Percentiles rank a stretch among this genome's conserved stretches.
These are phyloP conservation scores for Russula emetica DNA, from an alignment of 768 basidiomycete species.

Conservation along the genomic window DNA sequence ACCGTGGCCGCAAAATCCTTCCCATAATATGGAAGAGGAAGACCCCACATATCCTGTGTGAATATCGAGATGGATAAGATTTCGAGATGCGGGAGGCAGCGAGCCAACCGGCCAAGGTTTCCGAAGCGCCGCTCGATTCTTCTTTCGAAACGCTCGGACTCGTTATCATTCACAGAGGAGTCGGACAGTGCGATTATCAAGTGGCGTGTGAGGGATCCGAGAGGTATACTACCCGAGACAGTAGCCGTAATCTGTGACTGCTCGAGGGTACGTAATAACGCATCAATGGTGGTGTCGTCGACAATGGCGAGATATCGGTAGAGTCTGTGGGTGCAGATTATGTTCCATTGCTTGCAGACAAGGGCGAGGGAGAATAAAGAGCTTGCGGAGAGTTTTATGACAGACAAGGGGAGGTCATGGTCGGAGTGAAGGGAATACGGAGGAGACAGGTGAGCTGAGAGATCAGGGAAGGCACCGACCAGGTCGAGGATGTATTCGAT, in stretches of 20 bases:
- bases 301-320: constrained; percentile 18
- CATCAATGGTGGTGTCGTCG: background rate
- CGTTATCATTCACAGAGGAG: background rate
- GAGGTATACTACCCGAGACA: constrained; percentile 5
- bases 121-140: constrained; percentile 17
- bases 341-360: constrained; percentile 23
- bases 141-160: background rate
- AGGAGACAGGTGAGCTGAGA: background rate
- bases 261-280: constrained; percentile 12
- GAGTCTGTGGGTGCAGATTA: constrained; percentile 12
- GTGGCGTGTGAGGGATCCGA: constrained; percentile 15
- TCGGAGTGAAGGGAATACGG: background rate
- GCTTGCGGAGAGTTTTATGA: constrained; percentile 8
- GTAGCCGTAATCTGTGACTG: background rate
- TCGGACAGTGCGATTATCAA: constrained; percentile 21
- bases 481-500: constrained; percentile 10
- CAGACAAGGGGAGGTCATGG: background rate
- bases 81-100: constrained; percentile 17
- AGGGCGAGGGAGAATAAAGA: constrained; percentile 4
- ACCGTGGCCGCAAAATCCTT: constrained; percentile 11
- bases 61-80: constrained; percentile 18
- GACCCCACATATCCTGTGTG: background rate
- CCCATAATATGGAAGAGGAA: constrained; percentile 18
- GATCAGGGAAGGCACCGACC: constrained; percentile 7
- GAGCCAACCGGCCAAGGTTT: constrained; percentile 15